Evolutionary conservation across 495 filamentous ascomycete species (phyloP), one percentile per base, ranked within the genome.

Genomic region (Geoglossum glabrum): DNA sequence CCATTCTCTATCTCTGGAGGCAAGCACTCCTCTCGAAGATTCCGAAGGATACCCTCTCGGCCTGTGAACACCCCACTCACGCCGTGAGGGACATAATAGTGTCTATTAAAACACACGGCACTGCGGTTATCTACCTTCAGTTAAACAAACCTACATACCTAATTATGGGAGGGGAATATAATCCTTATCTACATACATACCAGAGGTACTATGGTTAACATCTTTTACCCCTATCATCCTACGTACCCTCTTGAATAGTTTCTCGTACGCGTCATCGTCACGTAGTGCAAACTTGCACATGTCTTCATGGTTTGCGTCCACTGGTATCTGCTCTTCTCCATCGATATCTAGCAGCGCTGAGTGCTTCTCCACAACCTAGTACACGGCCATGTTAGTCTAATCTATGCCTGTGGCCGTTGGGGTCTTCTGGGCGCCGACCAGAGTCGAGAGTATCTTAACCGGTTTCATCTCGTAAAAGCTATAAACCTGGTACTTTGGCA

Each of bases 141-240:
- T 6, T 47, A 47, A 47, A 6, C 43, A 50, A 45, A 45, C 5
- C 17, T 28, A 28, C 25, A 1, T 30, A 1, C 30, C 5, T 4
- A 27, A 0, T 4, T 28, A 52, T 27, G 28, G 25, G 23, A 52
- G 19, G 1, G 49, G 9, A 4, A 13, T 30, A n/a, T 30, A 13
- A 15, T 27, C 10, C n/a, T n/a, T n/a, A n/a, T n/a, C 6, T 13
- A 27, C 17, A 5, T 28, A 52, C 49, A 21, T 57, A 57, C 56
- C 4, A 45, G 0, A 1, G 19, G 3, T 15, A 19, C n/a, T 46
- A 28, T 10, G 17, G 3, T 26, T 15, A 23, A 17, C 38, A 57
- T 43, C 56, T 57, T 57, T 17, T 11, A 7, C 56, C 36, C 50
- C 50, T 26, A 57, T 25, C 56, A 57, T 57, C 38, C 56, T 57